Conservation (phyloP, 2,329 filamentous ascomycete species). For the Setomelanomma holmii region DNA sequence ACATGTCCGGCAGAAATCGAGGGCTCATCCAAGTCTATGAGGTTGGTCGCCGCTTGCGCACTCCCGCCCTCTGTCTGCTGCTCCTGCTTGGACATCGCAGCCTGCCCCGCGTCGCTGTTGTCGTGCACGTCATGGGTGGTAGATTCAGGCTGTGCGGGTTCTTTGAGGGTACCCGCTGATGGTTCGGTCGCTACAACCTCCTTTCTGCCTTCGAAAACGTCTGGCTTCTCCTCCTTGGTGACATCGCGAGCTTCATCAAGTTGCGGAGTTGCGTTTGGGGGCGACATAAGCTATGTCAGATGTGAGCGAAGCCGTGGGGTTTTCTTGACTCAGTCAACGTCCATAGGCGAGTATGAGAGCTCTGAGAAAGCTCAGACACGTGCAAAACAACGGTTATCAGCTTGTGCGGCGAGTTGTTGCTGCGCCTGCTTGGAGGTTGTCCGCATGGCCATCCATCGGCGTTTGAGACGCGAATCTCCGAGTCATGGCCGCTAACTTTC, state of each 20-base stretch:
- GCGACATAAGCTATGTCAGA: conserved; percentile 46
- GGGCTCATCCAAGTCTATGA: neutral
- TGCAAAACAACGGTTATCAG: conserved; percentile 6
- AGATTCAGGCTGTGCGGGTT: neutral
- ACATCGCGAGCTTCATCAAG: conserved; percentile 33
- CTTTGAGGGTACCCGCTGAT: neutral
- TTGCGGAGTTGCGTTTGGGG: conserved; percentile 39
- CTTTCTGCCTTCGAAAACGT: conserved; percentile 16
- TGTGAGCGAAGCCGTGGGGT: conserved; percentile 4
- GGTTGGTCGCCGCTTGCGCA: conserved; percentile 2
- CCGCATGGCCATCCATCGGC: conserved; percentile 27
- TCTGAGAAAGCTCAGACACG: conserved; percentile 9
- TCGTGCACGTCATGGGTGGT: conserved; percentile 4
- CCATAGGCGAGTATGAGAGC: conserved; percentile 28
- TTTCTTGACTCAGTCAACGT: conserved; percentile 16
- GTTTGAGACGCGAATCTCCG: conserved; percentile 28
- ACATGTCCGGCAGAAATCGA: neutral
- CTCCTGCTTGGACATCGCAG: conserved; percentile 7
- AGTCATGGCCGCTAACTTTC: conserved; percentile 11
- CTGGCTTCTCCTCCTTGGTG: conserved; percentile 26
- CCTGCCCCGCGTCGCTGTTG: conserved; percentile 31
- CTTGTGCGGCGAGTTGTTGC: conserved; percentile 2
- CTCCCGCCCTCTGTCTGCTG: conserved; percentile 6
- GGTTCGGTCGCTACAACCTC: conserved; percentile 3
- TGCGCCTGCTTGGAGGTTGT: conserved; percentile 17